Evolutionary conservation across 2,329 filamentous ascomycete genomes (phyloP).

Genomic region (Passalora sequoiae): DNA sequence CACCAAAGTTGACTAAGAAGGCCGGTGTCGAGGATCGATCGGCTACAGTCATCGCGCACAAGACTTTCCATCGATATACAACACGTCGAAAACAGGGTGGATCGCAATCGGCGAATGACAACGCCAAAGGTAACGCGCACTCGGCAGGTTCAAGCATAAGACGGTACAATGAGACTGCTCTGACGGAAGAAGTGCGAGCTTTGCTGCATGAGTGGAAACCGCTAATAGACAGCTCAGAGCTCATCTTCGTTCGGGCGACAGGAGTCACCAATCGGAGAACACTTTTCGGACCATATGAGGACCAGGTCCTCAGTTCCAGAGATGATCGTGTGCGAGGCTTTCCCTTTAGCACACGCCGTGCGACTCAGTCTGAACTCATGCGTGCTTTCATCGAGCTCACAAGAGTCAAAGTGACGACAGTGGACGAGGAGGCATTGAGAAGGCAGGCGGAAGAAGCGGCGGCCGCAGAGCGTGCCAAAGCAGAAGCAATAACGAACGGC

Average conservation of each 20-base stretch:
- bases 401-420: constrained; percentile 73
- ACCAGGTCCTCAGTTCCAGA: constrained; percentile 71
- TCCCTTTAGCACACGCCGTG: constrained; percentile 85
- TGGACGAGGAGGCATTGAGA: constrained; percentile 61
- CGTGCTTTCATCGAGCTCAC: constrained; percentile 91
- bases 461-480: constrained; percentile 40
- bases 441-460: constrained; percentile 42
- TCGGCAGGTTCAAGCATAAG: constrained; percentile 86
- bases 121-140: constrained; percentile 87
- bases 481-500: constrained; percentile 32
- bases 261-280: constrained; percentile 81
- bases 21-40: constrained; percentile 72
- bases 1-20: constrained; percentile 70
- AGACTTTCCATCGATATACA: constrained; percentile 96
- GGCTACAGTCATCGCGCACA: constrained; percentile 85
- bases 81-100: constrained; percentile 95
- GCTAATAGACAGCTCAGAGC: constrained; percentile 75
- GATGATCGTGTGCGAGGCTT: constrained; percentile 80
- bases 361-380: constrained; percentile 93
- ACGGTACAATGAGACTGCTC: constrained; percentile 87
- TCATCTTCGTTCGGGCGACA: constrained; percentile 85
- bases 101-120: constrained; percentile 87
- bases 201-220: constrained; percentile 79
- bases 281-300: constrained; percentile 86
- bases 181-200: constrained; percentile 80